Evolutionary conservation across 2,329 filamentous ascomycete species (phyloP), one percentile per base, ranked within the genome.

Genomic region (Huntiella abstrusa): DNA sequence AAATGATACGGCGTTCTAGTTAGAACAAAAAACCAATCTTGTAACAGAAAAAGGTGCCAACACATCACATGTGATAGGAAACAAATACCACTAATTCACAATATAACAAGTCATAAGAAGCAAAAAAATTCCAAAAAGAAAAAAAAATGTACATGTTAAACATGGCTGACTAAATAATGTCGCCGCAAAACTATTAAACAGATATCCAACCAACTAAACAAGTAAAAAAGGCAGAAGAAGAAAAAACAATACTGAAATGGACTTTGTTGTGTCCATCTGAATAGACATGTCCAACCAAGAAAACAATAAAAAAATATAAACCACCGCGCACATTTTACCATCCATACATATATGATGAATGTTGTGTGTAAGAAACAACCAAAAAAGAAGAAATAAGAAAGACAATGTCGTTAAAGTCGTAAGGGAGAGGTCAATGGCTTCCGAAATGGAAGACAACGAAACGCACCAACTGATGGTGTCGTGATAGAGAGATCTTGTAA

Each of bases 341-440:
- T 39, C 37, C 15, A 17, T 39, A 13, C 37, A 17, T 39, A 17
- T 39, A 17, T 15, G 33, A 13, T 13, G 19, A 28, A 32, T 10
- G 17, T 6, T 33, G 13, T 17, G 19, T 12, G 28, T 32, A 36
- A 34, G 17, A 35, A 28, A 36, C 17, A 37, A 10, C 8, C 5
- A 8, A 12, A 11, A 28, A 15, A 36, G 19, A 15, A 45, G 19
- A 32, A 22, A 38, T 17, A 33, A 37, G 54, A 55, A 49, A 42
- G 44, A 13, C 5, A 41, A 51, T 16, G 33, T 50, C 37, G 44
- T 49, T 50, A 49, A 48, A 48, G 48, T 49, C 33, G 43, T 49
- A 41, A 48, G 38, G 10, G 17, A 40, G 17, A 8, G 33, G 8
- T 33, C 19, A 40, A 19, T 38, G 39, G 37, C 16, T 33, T 28